These are phyloP conservation scores for Arctium lappa DNA, from an alignment of 129 eudicot species.

Conservation along the genomic window DNA sequence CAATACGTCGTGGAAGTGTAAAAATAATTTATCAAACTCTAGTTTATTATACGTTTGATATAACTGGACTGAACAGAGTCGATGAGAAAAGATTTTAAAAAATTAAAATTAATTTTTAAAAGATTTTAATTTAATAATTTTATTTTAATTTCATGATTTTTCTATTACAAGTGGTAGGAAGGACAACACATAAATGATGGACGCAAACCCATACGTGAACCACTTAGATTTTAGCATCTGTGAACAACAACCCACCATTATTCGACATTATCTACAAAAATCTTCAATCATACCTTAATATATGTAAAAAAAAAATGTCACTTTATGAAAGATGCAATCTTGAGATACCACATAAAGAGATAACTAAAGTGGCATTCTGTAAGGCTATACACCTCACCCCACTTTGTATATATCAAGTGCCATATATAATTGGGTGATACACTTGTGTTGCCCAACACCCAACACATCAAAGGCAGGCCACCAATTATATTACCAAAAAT, in stretches of 20 bases:
- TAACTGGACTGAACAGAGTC: no score
- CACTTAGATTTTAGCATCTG: neutral
- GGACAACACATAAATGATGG: neutral
- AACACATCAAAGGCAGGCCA: constrained; percentile 11
- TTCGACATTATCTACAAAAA: neutral
- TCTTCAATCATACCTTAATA: neutral
- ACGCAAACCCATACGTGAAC: neutral
- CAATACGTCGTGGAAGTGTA: neutral
- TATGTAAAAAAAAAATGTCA: constrained; percentile 9
- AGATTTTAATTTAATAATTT: no score
- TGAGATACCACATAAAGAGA: constrained; percentile 2
- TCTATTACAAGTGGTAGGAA: no score
- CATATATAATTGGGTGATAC: constrained; percentile 6
- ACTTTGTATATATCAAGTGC: neutral
- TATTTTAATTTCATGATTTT: no score
- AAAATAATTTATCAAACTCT: no score
- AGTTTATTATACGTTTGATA: no score
- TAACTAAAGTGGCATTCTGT: constrained; percentile 18
- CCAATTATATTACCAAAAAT: neutral
- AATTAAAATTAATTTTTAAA: no score
- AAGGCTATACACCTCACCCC: constrained; percentile 3
- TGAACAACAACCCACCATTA: neutral
- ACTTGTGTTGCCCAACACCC: constrained; percentile 16
- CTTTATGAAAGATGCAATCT: constrained; percentile 12
- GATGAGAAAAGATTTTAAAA: no score